Conservation (phyloP, 805 yeast genomes). For the Candida hungchunana region DNA sequence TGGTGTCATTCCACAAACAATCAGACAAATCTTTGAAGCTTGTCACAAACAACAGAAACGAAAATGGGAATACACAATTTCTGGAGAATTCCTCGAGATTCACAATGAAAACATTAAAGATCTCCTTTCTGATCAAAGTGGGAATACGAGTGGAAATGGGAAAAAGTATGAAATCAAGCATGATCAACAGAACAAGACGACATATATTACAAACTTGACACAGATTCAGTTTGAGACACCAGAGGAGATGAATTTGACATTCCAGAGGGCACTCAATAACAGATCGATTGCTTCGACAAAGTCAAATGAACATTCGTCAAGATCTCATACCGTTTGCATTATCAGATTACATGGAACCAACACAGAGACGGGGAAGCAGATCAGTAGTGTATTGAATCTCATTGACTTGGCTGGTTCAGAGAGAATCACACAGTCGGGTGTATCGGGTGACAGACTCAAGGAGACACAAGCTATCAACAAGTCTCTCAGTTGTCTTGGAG, state of each 20-base stretch:
- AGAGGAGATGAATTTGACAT: constrained; percentile 43
- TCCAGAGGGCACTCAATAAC: constrained; percentile 52
- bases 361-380: constrained; percentile 39
- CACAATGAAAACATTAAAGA: constrained; percentile 83
- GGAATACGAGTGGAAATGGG: constrained; percentile 20
- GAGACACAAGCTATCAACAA: constrained; percentile 90
- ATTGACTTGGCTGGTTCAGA: constrained; percentile 96
- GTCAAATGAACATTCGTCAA: constrained; percentile 78
- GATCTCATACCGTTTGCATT: constrained; percentile 85
- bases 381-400: constrained; percentile 65
- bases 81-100: constrained; percentile 82
- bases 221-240: constrained; percentile 42
- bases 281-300: constrained; percentile 80
- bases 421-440: constrained; percentile 70
- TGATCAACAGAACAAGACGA: constrained; percentile 47
- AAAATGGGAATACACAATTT: constrained; percentile 60
- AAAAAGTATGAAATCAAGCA: constrained; percentile 68
- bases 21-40: constrained; percentile 62
- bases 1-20: constrained; percentile 81
- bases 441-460: constrained; percentile 69
- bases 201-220: constrained; percentile 58
- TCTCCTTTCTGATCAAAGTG: constrained; percentile 35
- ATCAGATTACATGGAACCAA: constrained; percentile 57
- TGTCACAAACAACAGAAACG: constrained; percentile 39
- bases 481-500: constrained; percentile 84